A percentile compares a stretch with the other conserved stretches of the same genome.
Evolutionary conservation across 225 moss, liverwort and hornwort species (phyloP).

Genomic region (Bryum argenteum): DNA sequence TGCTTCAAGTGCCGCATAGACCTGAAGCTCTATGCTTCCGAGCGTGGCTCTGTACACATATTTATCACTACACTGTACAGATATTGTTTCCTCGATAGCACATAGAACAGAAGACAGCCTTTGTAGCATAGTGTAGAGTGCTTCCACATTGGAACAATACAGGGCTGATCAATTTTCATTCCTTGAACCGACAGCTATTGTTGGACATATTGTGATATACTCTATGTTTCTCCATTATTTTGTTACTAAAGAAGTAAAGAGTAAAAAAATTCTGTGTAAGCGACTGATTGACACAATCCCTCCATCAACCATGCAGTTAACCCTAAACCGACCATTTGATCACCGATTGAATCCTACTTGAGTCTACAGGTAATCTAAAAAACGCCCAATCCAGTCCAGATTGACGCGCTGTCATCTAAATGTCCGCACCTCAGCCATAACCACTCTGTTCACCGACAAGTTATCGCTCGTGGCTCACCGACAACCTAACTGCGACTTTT

Average conservation of each 20-base stretch:
- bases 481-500: too few relatives aligned
- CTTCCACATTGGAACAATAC: neutral
- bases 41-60: neutral
- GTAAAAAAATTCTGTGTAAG: too few relatives aligned
- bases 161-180: neutral
- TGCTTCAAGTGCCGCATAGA: neutral
- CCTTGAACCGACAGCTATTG: neutral
- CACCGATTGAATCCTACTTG: neutral
- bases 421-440: neutral
- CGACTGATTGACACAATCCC: too few relatives aligned
- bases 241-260: too few relatives aligned
- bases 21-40: neutral
- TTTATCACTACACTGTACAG: neutral
- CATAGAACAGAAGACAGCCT: neutral
- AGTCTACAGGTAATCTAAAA: neutral
- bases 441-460: neutral
- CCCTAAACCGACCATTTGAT: neutral
- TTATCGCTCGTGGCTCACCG: neutral
- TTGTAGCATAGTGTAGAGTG: neutral
- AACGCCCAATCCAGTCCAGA: neutral
- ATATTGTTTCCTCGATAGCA: neutral
- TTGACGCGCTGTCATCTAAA: constrained; percentile 1
- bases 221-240: too few relatives aligned
- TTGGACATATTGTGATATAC: neutral
- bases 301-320: neutral